Evolutionary conservation across 495 filamentous ascomycete genomes (phyloP), one percentile per base, ranked within the genome.

Genomic region (Penicillium coprophilum): DNA sequence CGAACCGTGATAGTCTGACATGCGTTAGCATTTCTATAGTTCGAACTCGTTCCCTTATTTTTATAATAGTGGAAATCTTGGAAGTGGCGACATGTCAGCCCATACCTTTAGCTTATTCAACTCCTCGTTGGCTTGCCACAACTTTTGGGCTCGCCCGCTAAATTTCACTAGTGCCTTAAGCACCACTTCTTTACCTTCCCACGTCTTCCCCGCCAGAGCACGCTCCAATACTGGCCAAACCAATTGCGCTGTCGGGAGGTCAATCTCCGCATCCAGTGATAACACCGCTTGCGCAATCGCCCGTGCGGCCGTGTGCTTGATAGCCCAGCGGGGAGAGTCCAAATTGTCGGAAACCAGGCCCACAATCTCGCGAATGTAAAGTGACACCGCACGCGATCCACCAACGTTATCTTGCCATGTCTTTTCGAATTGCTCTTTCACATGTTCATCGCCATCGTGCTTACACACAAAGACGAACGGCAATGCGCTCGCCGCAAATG

Each of bases 341-440:
- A 97, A 69, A 53, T 91, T 79, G 50, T 80, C 73, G 17, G 81
- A 77, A 13, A 84, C 82, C 2, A 97, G 75, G 13, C 69, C 73
- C 15, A 88, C 75, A 59, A 97, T 96, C 72, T 98, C 94, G 40
- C 78, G 80, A 19, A 96, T 77, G 65, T 96, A 95, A 3, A 96
- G 79, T 53, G 87, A 79, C 20, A 96, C 89, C 1, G 89, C 87
- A 30, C 91, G 82, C 19, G 83, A 83, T 38, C 92, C 91, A 34
- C 91, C 92, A 2, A 93, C 92, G 65, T 92, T 92, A 55, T 96
- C 89, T 36, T 81, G 81, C 94, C 94, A 98, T 1, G 88, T 89
- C 46, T 91, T 88, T 34, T 84, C 82, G 58, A 93, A 95, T 12
- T 82, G 77, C 56, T 87, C 85, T 31, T 80, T 80, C 17, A 92